Conservation (phyloP, 2,329 filamentous ascomycete genomes). For the Lachnellula suecica region DNA sequence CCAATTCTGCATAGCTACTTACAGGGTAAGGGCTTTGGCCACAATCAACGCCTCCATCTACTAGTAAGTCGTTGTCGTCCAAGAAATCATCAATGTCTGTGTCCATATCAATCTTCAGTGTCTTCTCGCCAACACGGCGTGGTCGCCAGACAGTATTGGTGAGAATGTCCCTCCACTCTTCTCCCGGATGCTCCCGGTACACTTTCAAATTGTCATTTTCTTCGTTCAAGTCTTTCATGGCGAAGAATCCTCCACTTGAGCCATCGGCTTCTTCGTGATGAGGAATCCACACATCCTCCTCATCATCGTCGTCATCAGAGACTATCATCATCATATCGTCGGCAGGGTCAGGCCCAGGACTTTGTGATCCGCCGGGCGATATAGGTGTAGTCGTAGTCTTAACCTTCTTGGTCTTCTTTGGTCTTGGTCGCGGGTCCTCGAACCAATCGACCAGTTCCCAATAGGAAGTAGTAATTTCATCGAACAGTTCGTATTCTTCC, state of each 20-base stretch:
- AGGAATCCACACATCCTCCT: neutral
- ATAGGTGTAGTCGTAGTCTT: too few relatives aligned
- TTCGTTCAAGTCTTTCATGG: conserved; percentile 24
- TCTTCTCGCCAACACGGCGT: conserved; percentile 21
- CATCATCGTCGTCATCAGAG: neutral
- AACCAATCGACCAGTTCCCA: conserved; percentile 6
- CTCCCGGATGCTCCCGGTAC: neutral
- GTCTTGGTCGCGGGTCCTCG: neutral
- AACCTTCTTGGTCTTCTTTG: neutral
- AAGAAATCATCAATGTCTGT: conserved; percentile 11
- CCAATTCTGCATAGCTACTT: conserved; percentile 1
- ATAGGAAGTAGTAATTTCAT: too few relatives aligned
- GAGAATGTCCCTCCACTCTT: conserved; percentile 17
- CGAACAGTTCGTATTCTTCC: too few relatives aligned
- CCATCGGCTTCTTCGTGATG: conserved; percentile 9
- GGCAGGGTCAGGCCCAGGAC: too few relatives aligned
- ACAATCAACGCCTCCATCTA: conserved; percentile 31
- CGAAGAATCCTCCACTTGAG: conserved; percentile 18
- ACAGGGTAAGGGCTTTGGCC: conserved; percentile 29
- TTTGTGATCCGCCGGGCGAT: too few relatives aligned
- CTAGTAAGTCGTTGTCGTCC: conserved; percentile 11
- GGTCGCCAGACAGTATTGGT: conserved; percentile 31
- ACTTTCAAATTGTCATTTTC: too few relatives aligned
- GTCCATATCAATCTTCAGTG: conserved; percentile 21
- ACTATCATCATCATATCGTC: neutral